Conservation (phyloP, 2,329 filamentous ascomycete genomes). For the Xylariaceae sp. region DNA sequence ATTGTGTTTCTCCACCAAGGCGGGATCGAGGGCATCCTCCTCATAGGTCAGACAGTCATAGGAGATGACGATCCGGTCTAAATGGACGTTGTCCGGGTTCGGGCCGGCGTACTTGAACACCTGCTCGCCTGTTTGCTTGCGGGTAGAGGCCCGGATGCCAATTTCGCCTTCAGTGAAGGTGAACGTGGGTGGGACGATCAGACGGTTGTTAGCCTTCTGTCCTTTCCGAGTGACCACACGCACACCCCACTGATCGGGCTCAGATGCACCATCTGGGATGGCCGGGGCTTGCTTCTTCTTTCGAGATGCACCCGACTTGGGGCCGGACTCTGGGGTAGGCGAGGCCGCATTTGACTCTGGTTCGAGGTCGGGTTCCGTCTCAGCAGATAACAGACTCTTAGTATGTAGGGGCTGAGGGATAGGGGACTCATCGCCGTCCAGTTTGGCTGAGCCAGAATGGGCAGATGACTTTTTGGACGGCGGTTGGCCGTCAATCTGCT, state of each 20-base stretch:
- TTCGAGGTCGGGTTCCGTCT: constrained; percentile 31
- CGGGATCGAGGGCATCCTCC: constrained; percentile 47
- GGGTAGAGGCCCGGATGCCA: constrained; percentile 54
- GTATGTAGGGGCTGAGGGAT: constrained; percentile 38
- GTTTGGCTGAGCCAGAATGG: constrained; percentile 24
- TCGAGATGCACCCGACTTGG: constrained; percentile 21
- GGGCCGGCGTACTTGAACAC: constrained; percentile 51
- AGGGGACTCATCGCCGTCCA: constrained; percentile 28
- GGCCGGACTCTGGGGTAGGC: constrained; percentile 26
- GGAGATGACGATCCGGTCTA: constrained; percentile 49
- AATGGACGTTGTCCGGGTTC: constrained; percentile 49
- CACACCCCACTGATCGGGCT: constrained; percentile 49
- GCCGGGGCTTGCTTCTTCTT: constrained; percentile 30
- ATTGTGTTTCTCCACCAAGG: constrained; percentile 43
- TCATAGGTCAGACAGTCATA: constrained; percentile 48
- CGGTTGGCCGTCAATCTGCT: constrained; percentile 45
- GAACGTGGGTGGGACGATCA: constrained; percentile 47
- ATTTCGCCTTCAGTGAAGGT: constrained; percentile 51
- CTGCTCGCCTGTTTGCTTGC: constrained; percentile 48
- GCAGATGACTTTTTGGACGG: constrained; percentile 44
- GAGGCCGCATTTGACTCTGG: constrained; percentile 32
- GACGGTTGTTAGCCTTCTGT: constrained; percentile 44
- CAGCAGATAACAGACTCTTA: constrained; percentile 36
- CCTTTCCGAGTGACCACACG: constrained; percentile 42
- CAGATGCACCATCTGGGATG: constrained; percentile 38